Conservation (phyloP, 768 basidiomycete species). For the Psilocybe tampanensis region DNA sequence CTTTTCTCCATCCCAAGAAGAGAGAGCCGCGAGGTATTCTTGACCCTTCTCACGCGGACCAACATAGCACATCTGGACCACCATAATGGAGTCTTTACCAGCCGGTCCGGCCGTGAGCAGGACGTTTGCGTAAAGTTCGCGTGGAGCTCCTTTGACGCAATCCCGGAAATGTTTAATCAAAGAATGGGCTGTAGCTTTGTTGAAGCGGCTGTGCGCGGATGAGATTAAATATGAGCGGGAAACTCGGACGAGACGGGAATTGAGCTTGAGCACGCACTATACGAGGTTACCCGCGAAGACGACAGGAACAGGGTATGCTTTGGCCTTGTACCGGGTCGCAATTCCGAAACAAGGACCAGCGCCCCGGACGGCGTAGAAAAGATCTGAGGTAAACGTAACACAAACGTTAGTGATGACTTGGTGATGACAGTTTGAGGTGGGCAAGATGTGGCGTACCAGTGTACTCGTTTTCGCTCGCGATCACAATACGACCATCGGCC, state of each 20-base stretch:
- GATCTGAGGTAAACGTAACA: slow-evolving; percentile 44
- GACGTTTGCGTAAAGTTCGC: slow-evolving; percentile 88
- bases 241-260: not conserved
- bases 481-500: slow-evolving; percentile 85
- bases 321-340: slow-evolving; percentile 87
- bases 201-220: slow-evolving; percentile 67
- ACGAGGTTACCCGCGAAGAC: slow-evolving; percentile 93
- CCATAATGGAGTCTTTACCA: slow-evolving; percentile 81
- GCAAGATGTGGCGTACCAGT: slow-evolving; percentile 47
- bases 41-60: slow-evolving; percentile 75
- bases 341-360: slow-evolving; percentile 85
- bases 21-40: slow-evolving; percentile 79
- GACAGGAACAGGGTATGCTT: slow-evolving; percentile 86
- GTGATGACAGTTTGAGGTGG: not conserved
- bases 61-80: slow-evolving; percentile 90
- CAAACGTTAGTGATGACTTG: not conserved
- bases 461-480: slow-evolving; percentile 71
- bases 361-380: slow-evolving; percentile 88
- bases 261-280: slow-evolving; percentile 58
- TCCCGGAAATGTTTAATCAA: slow-evolving; percentile 92
- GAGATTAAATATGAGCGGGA: slow-evolving; percentile 13
- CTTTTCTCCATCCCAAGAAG: slow-evolving; percentile 86
- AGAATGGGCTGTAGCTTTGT: slow-evolving; percentile 82
- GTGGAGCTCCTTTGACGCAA: slow-evolving; percentile 86
- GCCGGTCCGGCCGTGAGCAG: slow-evolving; percentile 89